Evolutionary conservation across 192 early-diverging fungal species (phyloP), one percentile per base, ranked within the genome.

Genomic region (Spizellomyces punctatus): DNA sequence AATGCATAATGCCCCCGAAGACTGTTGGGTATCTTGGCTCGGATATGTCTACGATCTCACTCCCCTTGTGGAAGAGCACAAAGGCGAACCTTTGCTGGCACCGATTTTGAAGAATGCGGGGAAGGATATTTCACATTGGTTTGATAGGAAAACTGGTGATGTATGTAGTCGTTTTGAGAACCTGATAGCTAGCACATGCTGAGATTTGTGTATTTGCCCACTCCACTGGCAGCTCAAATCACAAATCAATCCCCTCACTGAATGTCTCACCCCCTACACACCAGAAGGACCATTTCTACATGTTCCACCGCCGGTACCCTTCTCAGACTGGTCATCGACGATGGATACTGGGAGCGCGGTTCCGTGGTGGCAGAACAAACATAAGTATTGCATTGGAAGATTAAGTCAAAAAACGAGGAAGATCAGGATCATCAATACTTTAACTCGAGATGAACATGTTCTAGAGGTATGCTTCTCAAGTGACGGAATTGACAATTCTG

Each of bases 41-140:
- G 85, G 85, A 14, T 65, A 76, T 59, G 85, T 87, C 2, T 87
- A 87, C 57, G 78, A 87, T 66, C 69, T 87, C 36, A 72, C 78
- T 5, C 52, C 65, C 14, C 71, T 87, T 1, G 74, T 71, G n/a
- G 72, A 80, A 14, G 76, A 79, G 55, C 48, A 73, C 16, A 56
- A 65, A 64, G 81, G 80, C 17, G 78, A 82, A 55, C 79, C 85
- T 6, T 69, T 83, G 10, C 58, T 84, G 36, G 74, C 50, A 12
- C 86, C 86, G 16, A 84, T 88, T 22, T 66, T 86, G 36, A 77
- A 74, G 46, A 86, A 86, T 69, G 86, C 86, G n/a, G 86, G 86
- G 5, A 78, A 76, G 59, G 86, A 88, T 68, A 85, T 88, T 41
- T 85, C 83, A 4, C 83, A 88, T 67, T 88, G 86, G 86, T 88